These are phyloP conservation scores for Pseudogymnoascus sp. DNA, from an alignment of 2,329 filamentous ascomycete genomes.

Conservation along the genomic window DNA sequence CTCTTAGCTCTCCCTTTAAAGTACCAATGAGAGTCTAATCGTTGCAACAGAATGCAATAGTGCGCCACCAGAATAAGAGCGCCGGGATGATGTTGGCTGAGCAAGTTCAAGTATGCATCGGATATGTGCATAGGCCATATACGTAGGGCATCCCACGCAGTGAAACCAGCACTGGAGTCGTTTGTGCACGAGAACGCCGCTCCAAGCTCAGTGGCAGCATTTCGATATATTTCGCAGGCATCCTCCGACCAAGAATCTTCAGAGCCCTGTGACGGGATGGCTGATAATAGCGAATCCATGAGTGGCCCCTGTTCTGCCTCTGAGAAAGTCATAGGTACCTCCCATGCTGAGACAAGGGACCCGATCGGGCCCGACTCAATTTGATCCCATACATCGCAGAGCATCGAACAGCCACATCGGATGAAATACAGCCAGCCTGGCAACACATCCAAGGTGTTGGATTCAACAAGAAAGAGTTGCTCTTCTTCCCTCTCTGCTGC, in stretches of 20 bases:
- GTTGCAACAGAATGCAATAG: slow-evolving; percentile 18
- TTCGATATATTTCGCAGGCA: slow-evolving; percentile 10
- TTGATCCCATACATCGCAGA: slow-evolving; percentile 15
- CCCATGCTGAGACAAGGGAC: slow-evolving; percentile 11
- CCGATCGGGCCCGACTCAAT: slow-evolving; percentile 12
- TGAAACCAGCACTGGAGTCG: slow-evolving; percentile 7
- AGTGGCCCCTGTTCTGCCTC: background rate
- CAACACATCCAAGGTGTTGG: slow-evolving; percentile 4
- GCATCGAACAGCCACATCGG: slow-evolving; percentile 15
- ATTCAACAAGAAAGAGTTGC: slow-evolving; percentile 11
- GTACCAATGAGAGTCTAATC: slow-evolving; percentile 16
- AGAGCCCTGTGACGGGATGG: slow-evolving; percentile 3
- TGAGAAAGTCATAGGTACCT: slow-evolving; percentile 11
- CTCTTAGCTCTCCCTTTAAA: slow-evolving; percentile 13
- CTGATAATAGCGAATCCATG: slow-evolving; percentile 7
- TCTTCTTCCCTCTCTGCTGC: slow-evolving; percentile 17
- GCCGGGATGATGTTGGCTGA: slow-evolving; percentile 11
- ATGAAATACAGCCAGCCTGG: slow-evolving; percentile 18
- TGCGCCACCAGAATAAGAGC: slow-evolving; percentile 19
- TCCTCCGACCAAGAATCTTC: slow-evolving; percentile 10
- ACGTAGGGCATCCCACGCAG: slow-evolving; percentile 17
- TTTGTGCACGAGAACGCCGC: slow-evolving; percentile 13
- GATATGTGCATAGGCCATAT: slow-evolving; percentile 17
- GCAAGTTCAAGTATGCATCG: slow-evolving; percentile 13
- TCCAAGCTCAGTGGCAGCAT: slow-evolving; percentile 13